Base-by-base conservation (phyloP, 345 rosid species). In the Boechera stricta region DNA sequence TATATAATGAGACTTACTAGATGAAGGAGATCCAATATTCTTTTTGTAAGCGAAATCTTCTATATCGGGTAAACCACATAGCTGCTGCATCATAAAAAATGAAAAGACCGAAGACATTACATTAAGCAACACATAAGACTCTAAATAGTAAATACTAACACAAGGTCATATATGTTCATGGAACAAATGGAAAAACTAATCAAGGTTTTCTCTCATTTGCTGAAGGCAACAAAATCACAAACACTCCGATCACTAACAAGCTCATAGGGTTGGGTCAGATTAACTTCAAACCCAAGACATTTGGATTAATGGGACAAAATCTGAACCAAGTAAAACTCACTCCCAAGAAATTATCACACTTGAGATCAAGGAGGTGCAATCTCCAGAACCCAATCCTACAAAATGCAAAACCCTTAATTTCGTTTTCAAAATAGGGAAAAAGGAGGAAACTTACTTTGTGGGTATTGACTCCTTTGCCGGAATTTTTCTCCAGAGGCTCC, bases 41-140 rank as follows among this genome's bases (percentile, higher is more conserved):
- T 82, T 82, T 45, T 77, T 88, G 78, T 15, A 91, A 5, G 92
- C 88, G 82, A 89, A 93, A 15, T 88, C 97, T 86, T 93, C 97
- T 16, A 91, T 91, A 74, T 88, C 97, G 10, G 91, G 97, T 28
- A 84, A 77, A 33, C 79, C 77, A 56, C 82, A 60, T 18, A 41
- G 61, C 92, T 86, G 42, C 90, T 85, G 87, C 81, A 71, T 11
- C 74, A 72, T 71, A 52, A 56, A 48, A 72, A 2, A 59, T 28
- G 36, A 32, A 6, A 44, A 63, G 55, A 53, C 32, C 33, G 21
- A 45, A 36, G 13, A 74, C 11, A 5, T 26, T 31, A 35, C 12
- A 62, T 18, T 39, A 45, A 70, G 16, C 48, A 54, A 42, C 52
- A 12, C 36, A 42, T 28, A 6, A 62, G 61, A 62, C 53, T 28